A percentile compares a stretch with the other conserved stretches of the same genome.
phyloP scores from a whole-genome alignment of 257 asterid genomes.

The Scutellaria barbata region DNA sequence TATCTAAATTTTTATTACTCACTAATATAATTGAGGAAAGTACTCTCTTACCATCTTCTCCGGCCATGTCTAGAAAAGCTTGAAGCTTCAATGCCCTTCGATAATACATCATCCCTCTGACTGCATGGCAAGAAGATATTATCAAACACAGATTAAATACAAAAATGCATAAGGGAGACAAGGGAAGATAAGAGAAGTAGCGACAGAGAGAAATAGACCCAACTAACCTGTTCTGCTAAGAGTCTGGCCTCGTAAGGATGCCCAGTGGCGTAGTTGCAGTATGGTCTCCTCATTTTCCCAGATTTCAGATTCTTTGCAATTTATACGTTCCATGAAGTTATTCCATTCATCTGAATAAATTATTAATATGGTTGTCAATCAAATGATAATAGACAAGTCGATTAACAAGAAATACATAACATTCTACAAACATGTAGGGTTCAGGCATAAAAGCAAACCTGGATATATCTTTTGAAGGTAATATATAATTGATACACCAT shows the following conservation, averaged over 20 bases:
- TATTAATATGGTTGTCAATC: conserved; percentile 25
- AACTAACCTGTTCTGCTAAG: conserved; percentile 74
- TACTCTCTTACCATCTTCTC: conserved; percentile 57
- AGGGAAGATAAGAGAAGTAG: neutral
- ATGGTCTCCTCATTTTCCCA: conserved; percentile 82
- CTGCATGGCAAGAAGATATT: conserved; percentile 46
- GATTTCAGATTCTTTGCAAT: conserved; percentile 66
- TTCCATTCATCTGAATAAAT: conserved; percentile 75
- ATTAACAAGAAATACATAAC: conserved; percentile 10
- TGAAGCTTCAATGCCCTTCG: conserved; percentile 87
- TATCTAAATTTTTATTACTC: conserved; percentile 1
- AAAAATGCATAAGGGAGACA: conserved; percentile 21
- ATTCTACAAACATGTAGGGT: conserved; percentile 17
- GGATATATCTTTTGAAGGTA: conserved; percentile 85
- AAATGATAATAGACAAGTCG: conserved; percentile 15
- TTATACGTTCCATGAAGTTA: conserved; percentile 78
- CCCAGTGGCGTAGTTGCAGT: conserved; percentile 88
- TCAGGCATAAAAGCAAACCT: conserved; percentile 50
- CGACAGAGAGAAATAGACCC: conserved; percentile 4
- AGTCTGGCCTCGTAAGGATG: conserved; percentile 90
- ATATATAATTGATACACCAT: conserved; percentile 74
- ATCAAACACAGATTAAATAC: conserved; percentile 11
- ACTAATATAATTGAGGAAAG: conserved; percentile 14
- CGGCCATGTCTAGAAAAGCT: conserved; percentile 87
- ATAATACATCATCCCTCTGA: conserved; percentile 90